Evolutionary conservation across 2,329 filamentous ascomycete genomes (phyloP), one percentile per base, ranked within the genome.

Genomic region (Exophiala alcalophila): DNA sequence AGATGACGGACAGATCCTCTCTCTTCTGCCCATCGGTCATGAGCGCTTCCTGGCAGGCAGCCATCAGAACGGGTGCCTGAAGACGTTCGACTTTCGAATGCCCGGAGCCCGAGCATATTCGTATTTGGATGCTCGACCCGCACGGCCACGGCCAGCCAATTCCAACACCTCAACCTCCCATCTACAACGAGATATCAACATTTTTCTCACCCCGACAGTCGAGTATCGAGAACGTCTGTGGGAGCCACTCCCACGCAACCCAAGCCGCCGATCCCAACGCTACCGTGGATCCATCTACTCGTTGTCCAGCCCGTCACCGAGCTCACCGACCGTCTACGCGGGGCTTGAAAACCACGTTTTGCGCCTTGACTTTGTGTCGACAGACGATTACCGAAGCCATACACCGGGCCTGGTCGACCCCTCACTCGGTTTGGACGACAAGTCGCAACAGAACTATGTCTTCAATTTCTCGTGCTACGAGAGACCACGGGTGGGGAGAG

Each of bases 71-170:
- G 73, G 70, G 30, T 66, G 81, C 36, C 61, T 83, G 30, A 82
- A 82, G 53, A 64, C 81, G 4, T 83, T 80, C 51, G 79, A 84
- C 53, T 57, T 83, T 29, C 76, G 80, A 16, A 65, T 79, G 55
- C 54, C 65, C 1, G 66, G 68, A 20, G 65, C 64, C 2, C 60
- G 64, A 28, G 51, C 61, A 1, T 72, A 72, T 45, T 59, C 50
- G 12, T 52, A 57, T 35, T 43, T 46, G 6, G 38, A 45, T 16
- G 45, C 53, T 14, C 30, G 35, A 23, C 28, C 44, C 20, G 30
- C 34, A 9, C 20, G 19, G 8, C 20, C 26, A 14, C 19, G 15
- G 27, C 37, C 21, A 18, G 5, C 11, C 9, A 32, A 21, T 15
- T 25, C 2, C 18, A 21, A 31, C 4, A 27, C n/a, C 41, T n/a